These are phyloP conservation scores for Lachnellula occidentalis DNA, from an alignment of 2,329 filamentous ascomycete species.

Conservation along the genomic window DNA sequence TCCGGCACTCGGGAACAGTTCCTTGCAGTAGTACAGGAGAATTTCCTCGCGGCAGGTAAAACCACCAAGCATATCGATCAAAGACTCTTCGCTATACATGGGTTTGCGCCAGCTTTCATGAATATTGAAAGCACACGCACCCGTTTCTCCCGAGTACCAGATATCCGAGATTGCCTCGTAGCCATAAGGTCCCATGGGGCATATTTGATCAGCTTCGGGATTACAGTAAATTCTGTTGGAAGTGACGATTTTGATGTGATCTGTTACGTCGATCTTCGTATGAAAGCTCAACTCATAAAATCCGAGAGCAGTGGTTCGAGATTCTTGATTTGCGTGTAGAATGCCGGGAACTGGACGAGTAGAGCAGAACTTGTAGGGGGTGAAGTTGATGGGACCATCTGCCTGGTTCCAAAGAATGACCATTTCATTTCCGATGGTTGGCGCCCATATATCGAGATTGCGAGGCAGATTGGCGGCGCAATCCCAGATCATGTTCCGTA, in stretches of 20 bases:
- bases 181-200: neutral
- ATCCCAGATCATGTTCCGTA: constrained; percentile 2
- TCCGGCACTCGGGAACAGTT: no score
- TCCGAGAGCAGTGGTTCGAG: neutral
- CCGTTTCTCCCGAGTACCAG: neutral
- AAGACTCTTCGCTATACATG: no score
- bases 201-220: neutral
- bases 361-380: neutral
- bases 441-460: constrained; percentile 5
- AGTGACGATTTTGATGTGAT: neutral
- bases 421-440: neutral
- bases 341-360: neutral
- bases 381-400: neutral
- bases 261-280: neutral
- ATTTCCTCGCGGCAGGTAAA: neutral
- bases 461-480: constrained; percentile 2
- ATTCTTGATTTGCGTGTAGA: neutral
- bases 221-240: neutral
- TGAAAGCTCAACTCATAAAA: neutral
- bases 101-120: neutral
- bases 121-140: neutral
- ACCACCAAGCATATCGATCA: neutral
- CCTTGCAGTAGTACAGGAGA: neutral
- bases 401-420: neutral
- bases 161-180: neutral